Conservation (phyloP, 176 grass and related monocot genomes). For the Elymus sibiricus region DNA sequence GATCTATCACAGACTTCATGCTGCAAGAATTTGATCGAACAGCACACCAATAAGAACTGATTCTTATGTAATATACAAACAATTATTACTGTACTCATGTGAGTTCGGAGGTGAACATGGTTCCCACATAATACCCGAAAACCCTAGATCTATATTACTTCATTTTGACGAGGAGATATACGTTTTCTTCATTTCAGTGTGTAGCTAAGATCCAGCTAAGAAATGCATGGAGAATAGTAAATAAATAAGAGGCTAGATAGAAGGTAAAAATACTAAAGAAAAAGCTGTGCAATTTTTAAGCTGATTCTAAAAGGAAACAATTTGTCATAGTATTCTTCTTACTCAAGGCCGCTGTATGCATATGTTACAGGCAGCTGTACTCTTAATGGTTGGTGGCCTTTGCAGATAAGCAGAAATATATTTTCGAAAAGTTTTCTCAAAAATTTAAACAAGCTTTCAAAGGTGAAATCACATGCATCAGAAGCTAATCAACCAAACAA, state of each 20-base stretch:
- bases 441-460: background rate
- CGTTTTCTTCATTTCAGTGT: background rate
- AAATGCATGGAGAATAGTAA: background rate
- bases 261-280: background rate
- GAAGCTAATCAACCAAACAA: background rate
- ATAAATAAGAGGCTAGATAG: background rate
- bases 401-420: background rate
- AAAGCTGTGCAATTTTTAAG: background rate
- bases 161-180: background rate
- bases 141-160: background rate
- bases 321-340: background rate
- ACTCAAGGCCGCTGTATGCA: background rate
- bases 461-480: background rate
- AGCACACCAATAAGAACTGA: background rate
- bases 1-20: slow-evolving; percentile 77
- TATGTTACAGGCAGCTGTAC: background rate
- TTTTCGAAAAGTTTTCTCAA: background rate
- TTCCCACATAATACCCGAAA: background rate
- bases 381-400: background rate
- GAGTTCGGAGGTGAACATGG: background rate
- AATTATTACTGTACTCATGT: background rate
- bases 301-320: background rate
- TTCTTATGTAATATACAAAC: background rate
- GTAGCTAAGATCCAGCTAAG: background rate
- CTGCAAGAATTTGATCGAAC: slow-evolving; percentile 25